phyloP scores from a whole-genome alignment of 108 stramenopile genomes.

The Conticribra weissflogii region DNA sequence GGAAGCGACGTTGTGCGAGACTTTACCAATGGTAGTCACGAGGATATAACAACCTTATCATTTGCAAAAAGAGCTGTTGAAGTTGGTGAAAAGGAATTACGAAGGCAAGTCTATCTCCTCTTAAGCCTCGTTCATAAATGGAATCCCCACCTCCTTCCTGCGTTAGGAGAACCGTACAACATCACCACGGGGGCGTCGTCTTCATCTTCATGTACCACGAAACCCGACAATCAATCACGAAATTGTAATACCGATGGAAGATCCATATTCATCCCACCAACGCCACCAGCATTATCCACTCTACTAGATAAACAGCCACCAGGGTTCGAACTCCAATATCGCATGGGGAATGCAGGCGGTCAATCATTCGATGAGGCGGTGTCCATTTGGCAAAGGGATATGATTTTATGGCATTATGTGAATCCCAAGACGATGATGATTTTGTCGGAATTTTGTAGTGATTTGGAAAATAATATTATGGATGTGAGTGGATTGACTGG shows the following conservation, averaged over 20 bases:
- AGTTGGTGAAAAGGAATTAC: conserved; percentile 27
- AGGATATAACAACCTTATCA: no score
- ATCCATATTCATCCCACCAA: background rate
- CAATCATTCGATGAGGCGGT: conserved; percentile 44
- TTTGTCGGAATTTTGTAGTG: conserved; percentile 34
- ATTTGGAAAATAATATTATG: conserved; percentile 41
- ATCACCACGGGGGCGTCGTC: no score
- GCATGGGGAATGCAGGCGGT: conserved; percentile 50
- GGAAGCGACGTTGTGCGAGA: no score
- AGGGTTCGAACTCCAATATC: conserved; percentile 47
- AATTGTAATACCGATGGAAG: background rate
- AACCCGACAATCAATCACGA: no score
- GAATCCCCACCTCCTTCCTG: conserved; percentile 47
- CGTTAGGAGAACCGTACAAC: conserved; percentile 19
- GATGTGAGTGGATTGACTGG: conserved; percentile 26
- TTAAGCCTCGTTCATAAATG: conserved; percentile 51
- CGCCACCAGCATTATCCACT: conserved; percentile 30
- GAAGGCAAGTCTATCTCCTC: conserved; percentile 27
- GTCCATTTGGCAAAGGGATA: conserved; percentile 49
- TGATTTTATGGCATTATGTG: conserved; percentile 47
- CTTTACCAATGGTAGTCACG: no score
- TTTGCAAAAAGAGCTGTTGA: background rate
- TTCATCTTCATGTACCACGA: no score
- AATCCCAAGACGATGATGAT: conserved; percentile 40
- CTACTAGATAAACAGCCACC: conserved; percentile 37